phyloP scores from a whole-genome alignment of 352 stramenopile genomes.

The Phytophthora boehmeriae region DNA sequence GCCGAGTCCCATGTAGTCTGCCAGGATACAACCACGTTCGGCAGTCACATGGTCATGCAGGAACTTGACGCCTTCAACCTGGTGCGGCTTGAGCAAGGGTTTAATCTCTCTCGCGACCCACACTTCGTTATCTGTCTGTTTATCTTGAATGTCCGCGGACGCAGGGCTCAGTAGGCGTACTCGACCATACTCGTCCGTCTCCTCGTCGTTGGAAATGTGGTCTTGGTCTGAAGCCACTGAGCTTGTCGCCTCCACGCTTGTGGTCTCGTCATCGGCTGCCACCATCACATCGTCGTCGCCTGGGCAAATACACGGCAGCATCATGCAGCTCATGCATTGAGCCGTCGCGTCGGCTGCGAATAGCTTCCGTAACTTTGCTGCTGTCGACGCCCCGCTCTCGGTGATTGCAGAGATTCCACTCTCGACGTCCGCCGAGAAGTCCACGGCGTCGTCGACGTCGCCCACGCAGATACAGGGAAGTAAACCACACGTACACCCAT shows the following conservation, averaged over 20 bases:
- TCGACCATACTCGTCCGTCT: constrained; percentile 57
- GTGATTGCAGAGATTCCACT: not conserved
- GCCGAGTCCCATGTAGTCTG: constrained; percentile 91
- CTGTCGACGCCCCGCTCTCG: constrained; percentile 3
- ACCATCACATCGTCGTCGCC: constrained; percentile 46
- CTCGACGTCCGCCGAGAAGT: constrained; percentile 10
- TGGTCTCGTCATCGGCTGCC: constrained; percentile 44
- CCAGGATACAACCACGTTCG: constrained; percentile 81
- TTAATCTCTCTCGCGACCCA: constrained; percentile 85
- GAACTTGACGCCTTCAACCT: constrained; percentile 77
- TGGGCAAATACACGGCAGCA: constrained; percentile 82
- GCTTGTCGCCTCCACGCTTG: constrained; percentile 48
- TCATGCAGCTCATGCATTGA: constrained; percentile 75
- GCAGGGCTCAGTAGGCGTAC: constrained; percentile 46
- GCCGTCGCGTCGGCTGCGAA: constrained; percentile 60
- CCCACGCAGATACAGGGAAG: constrained; percentile 76
- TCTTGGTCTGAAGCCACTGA: constrained; percentile 33
- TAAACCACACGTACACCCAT: constrained; percentile 59
- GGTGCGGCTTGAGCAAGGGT: constrained; percentile 76
- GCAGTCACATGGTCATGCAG: constrained; percentile 58
- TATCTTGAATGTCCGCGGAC: constrained; percentile 6
- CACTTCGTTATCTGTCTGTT: constrained; percentile 23
- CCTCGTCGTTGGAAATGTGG: constrained; percentile 27
- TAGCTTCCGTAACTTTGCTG: constrained; percentile 55
- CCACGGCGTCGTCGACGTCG: constrained; percentile 40